Evolutionary conservation across 192 early-diverging fungal genomes (phyloP).

Genomic region (Mycoemilia scoparia): DNA sequence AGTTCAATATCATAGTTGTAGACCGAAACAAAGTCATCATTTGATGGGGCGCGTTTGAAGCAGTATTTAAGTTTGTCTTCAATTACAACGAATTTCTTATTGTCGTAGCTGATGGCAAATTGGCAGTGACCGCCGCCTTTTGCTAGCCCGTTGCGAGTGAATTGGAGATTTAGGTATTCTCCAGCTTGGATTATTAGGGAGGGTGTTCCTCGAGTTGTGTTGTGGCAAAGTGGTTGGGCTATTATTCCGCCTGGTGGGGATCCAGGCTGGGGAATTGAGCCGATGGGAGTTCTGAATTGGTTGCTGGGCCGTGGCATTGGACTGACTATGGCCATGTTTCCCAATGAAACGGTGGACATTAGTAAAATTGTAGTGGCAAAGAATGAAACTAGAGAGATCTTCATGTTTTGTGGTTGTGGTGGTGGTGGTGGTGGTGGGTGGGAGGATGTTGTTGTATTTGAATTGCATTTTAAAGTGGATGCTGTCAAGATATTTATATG

Average conservation of each 20-base stretch:
- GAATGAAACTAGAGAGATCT: too few species aligned
- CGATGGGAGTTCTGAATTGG: too few species aligned
- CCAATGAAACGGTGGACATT: too few species aligned
- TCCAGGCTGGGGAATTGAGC: too few species aligned
- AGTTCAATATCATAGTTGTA: conserved; percentile 1
- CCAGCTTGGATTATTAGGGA: conserved; percentile 2
- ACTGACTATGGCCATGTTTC: too few species aligned
- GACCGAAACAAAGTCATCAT: conserved; percentile 8
- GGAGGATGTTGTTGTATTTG: too few species aligned
- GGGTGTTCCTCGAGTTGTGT: conserved; percentile 2
- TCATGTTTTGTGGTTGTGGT: too few species aligned
- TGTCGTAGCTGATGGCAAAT: conserved; percentile 20
- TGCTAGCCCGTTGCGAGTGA: neutral
- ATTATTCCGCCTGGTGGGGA: neutral
- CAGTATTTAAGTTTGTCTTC: conserved; percentile 1
- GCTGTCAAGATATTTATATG: too few species aligned
- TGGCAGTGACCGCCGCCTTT: conserved; percentile 24
- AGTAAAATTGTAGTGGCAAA: too few species aligned
- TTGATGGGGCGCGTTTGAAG: conserved; percentile 4
- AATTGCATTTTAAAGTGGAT: too few species aligned
- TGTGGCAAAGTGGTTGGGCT: conserved; percentile 13
- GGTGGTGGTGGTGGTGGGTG: too few species aligned
- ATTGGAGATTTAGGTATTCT: neutral
- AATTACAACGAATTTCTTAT: conserved; percentile 13
- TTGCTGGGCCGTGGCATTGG: too few species aligned